Evolutionary conservation across 1,284 basidiomycete genomes (phyloP).

Genomic region (Tylopilus microsporus): DNA sequence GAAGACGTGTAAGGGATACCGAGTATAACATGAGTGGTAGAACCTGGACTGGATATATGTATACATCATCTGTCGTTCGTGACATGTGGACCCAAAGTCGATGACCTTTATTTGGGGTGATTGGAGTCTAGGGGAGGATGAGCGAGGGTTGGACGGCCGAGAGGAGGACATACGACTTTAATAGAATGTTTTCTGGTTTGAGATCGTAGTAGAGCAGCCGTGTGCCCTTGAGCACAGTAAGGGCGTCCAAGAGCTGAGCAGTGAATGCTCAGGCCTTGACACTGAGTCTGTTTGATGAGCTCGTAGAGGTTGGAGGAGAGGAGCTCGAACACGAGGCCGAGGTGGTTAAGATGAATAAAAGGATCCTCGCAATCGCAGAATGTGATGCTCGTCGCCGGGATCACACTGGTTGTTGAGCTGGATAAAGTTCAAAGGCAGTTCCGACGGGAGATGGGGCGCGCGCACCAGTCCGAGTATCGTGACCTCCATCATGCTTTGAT

Average conservation of each 20-base stretch:
- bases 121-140: slow-evolving; percentile 61
- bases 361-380: slow-evolving; percentile 91
- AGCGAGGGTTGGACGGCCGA: slow-evolving; percentile 3
- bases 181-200: slow-evolving; percentile 93
- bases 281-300: slow-evolving; percentile 99
- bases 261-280: slow-evolving; percentile 93
- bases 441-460: slow-evolving; percentile 12
- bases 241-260: slow-evolving; percentile 80
- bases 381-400: slow-evolving; percentile 93
- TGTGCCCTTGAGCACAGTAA: slow-evolving; percentile 92
- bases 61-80: slow-evolving; percentile 98
- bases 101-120: slow-evolving; percentile 99
- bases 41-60: slow-evolving; percentile 99
- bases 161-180: slow-evolving; percentile 67
- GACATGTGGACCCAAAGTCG: slow-evolving; percentile 98
- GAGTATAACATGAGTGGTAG: slow-evolving; percentile 94
- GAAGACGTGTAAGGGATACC: slow-evolving; percentile 92
- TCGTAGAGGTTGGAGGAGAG: slow-evolving; percentile 98
- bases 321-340: slow-evolving; percentile 97
- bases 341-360: slow-evolving; percentile 94
- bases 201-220: slow-evolving; percentile 97
- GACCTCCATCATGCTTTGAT: slow-evolving; percentile 99
- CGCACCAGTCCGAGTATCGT: slow-evolving; percentile 91
- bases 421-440: not conserved
- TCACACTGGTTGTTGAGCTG: slow-evolving; percentile 91